Conservation (phyloP, 352 stramenopile genomes). For the Pythium volutum region DNA sequence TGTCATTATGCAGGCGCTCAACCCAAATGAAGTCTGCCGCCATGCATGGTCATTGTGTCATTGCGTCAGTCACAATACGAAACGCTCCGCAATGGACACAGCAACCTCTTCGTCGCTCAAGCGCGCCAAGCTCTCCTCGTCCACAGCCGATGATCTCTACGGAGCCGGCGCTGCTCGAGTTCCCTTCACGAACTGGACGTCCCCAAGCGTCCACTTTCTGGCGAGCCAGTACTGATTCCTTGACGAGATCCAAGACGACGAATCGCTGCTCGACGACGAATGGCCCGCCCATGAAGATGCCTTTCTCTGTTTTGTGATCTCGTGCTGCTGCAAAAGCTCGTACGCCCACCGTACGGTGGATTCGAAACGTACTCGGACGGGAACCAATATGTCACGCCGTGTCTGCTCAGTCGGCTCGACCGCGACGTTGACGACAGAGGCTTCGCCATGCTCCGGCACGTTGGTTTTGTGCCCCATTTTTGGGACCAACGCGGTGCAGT, state of each 20-base stretch:
- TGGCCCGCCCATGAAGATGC: not conserved
- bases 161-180: conserved; percentile 5
- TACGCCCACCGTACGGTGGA: no score
- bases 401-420: conserved; percentile 2
- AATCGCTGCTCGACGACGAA: not conserved
- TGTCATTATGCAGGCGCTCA: no score
- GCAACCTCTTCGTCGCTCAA: not conserved
- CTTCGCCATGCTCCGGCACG: conserved; percentile 5
- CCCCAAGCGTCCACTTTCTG: not conserved
- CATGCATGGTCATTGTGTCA: no score
- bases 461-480: conserved; percentile 2
- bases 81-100: no score
- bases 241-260: not conserved
- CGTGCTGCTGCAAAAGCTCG: not conserved
- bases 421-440: not conserved
- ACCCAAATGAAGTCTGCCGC: no score
- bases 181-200: not conserved
- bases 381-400: conserved; percentile 5
- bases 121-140: not conserved
- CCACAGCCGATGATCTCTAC: not conserved
- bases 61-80: no score
- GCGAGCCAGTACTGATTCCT: conserved; percentile 1
- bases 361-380: conserved; percentile 12
- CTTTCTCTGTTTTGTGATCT: conserved; percentile 15
- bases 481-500: not conserved